Evolutionary conservation across 768 basidiomycete genomes (phyloP), one percentile per base, ranked within the genome.

Genomic region (Ephemerocybe angulata): DNA sequence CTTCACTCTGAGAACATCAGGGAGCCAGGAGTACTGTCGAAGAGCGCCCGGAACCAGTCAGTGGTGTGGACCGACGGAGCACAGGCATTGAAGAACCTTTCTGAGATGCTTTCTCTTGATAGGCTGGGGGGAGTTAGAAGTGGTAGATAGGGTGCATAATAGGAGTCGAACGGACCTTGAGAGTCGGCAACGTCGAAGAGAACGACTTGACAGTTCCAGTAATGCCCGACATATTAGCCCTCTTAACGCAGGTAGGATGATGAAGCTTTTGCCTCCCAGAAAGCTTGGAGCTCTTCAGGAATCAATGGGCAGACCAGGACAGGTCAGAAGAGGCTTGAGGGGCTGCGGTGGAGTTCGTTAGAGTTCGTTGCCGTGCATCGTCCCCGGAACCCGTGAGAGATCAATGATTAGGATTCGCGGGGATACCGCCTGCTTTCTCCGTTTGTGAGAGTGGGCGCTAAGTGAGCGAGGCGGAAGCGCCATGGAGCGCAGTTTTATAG

Each of bases 1-100:
- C 76, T 92, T 85, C 58, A 93, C 53, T 37, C 92, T 82, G 41
- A 94, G 75, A 19, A 94, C 89, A 69, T 94, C 93, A 1, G 92
- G 90, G 12, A 94, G 74, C 92, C 93, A 95, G 15, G 89, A 90
- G 66, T 90, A 92, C 88, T 90, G 50, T 17, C 27, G 29, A 35
- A 6, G 30, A 49, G 33, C 19, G 22, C 33, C n/a, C n/a, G n/a
- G n/a, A n/a, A n/a, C 43, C 22, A 41, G 28, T 35, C 21, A 54
- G 21, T 44, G 29, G 33, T 25, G 25, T 30, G 17, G 10, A 44
- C 30, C 42, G 30, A 51, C 30, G 17, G 25, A 21, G 49, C 21
- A 47, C 19, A n/a, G 22, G 46, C 30, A 25, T n/a, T 38, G 2
- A 37, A 40, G 21, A 31, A 79, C 83, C 68, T 80, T 83, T 67